Conservation (phyloP, 169 alveolate species). For the Cryptosporidium ryanae region DNA sequence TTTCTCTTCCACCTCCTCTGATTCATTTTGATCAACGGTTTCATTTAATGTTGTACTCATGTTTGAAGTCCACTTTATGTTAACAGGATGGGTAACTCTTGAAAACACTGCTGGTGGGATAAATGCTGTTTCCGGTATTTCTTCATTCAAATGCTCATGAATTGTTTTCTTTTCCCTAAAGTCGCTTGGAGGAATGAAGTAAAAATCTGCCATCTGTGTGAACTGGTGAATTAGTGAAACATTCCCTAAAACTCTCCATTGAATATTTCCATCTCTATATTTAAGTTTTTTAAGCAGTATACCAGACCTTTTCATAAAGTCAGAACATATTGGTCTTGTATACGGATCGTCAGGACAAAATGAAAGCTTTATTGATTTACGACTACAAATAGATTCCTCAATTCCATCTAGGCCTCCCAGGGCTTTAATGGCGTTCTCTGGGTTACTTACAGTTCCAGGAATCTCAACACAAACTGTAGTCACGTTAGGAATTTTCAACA, state of each 20-base stretch:
- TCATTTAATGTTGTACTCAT: not conserved
- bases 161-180: constrained; percentile 55
- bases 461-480: constrained; percentile 47
- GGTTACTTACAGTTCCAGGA: constrained; percentile 54
- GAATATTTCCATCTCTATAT: constrained; percentile 23
- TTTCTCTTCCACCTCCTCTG: constrained; percentile 26
- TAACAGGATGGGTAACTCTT: constrained; percentile 51
- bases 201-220: constrained; percentile 68
- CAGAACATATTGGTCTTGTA: constrained; percentile 43
- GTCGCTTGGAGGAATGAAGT: constrained; percentile 65
- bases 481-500: constrained; percentile 17
- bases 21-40: not conserved
- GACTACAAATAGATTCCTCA: constrained; percentile 13
- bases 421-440: constrained; percentile 61
- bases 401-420: constrained; percentile 50
- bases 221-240: constrained; percentile 33
- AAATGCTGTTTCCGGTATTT: constrained; percentile 20
- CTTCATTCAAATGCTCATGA: constrained; percentile 50
- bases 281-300: constrained; percentile 10
- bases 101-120: constrained; percentile 71
- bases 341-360: constrained; percentile 71
- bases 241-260: constrained; percentile 37
- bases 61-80: constrained; percentile 32
- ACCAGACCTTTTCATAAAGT: constrained; percentile 62
- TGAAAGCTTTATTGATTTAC: constrained; percentile 12